Percentiles rank a stretch among this genome's conserved stretches.
These are phyloP conservation scores for Debaryomyces subglobosus DNA, from an alignment of 1,139 yeast species.

Conservation along the genomic window DNA sequence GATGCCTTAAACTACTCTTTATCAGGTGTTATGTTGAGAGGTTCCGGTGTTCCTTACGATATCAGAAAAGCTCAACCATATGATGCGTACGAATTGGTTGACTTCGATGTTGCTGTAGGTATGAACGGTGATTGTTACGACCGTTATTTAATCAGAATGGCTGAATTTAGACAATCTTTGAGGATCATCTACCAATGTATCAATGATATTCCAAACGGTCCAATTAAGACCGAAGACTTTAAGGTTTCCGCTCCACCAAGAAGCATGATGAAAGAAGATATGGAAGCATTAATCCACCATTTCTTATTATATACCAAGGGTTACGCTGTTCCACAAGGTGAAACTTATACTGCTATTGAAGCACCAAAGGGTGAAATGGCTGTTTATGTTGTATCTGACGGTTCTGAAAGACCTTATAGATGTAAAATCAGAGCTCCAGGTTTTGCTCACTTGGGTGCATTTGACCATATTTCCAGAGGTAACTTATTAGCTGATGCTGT, in stretches of 20 bases:
- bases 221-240: slow-evolving; percentile 89
- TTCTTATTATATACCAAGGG: slow-evolving; percentile 88
- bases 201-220: slow-evolving; percentile 91
- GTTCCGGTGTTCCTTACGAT: slow-evolving; percentile 87
- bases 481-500: slow-evolving; percentile 91
- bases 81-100: slow-evolving; percentile 86
- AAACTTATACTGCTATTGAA: slow-evolving; percentile 88
- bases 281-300: slow-evolving; percentile 92
- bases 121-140: slow-evolving; percentile 90
- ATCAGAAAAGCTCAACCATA: slow-evolving; percentile 87
- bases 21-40: slow-evolving; percentile 90
- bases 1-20: slow-evolving; percentile 83
- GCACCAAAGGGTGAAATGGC: slow-evolving; percentile 98
- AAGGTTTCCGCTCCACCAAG: slow-evolving; percentile 86
- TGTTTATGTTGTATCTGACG: slow-evolving; percentile 86
- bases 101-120: slow-evolving; percentile 87
- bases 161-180: slow-evolving; percentile 88
- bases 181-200: slow-evolving; percentile 89
- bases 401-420: slow-evolving; percentile 87
- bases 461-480: slow-evolving; percentile 84
- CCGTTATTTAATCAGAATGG: slow-evolving; percentile 86
- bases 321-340: slow-evolving; percentile 87
- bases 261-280: slow-evolving; percentile 82
- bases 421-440: slow-evolving; percentile 95
- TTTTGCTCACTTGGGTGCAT: slow-evolving; percentile 86